phyloP scores from a whole-genome alignment of 208 protist species.

The Blechomonas ayalai region DNA sequence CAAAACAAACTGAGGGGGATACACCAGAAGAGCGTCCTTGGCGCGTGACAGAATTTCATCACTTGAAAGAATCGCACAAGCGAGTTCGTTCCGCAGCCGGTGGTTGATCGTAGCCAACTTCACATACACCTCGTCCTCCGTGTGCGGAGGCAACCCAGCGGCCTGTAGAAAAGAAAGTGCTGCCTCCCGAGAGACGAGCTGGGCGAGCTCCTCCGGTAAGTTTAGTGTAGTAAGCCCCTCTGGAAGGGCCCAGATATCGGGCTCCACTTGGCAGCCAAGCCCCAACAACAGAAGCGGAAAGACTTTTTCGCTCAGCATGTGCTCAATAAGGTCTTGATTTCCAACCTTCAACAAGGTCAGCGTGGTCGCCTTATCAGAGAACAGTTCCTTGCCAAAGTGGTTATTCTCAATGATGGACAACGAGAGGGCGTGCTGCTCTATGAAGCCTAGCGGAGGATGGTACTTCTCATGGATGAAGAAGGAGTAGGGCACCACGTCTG shows the following conservation, averaged over 20 bases:
- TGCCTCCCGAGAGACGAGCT: conserved; percentile 38
- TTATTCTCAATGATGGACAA: conserved; percentile 54
- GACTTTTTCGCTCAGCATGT: conserved; percentile 27
- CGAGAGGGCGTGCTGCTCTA: conserved; percentile 69
- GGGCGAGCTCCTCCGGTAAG: conserved; percentile 29
- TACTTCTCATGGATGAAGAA: conserved; percentile 66
- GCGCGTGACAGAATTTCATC: conserved; percentile 37
- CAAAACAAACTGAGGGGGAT: conserved; percentile 16
- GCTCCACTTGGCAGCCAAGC: conserved; percentile 3
- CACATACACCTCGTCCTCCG: conserved; percentile 18
- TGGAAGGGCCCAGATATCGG: conserved; percentile 1
- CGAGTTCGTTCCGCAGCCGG: conserved; percentile 58
- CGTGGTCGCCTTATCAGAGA: conserved; percentile 28
- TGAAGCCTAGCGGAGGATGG: conserved; percentile 57
- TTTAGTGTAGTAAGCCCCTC: conserved; percentile 27
- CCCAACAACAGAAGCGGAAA: conserved; percentile 32
- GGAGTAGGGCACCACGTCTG: conserved; percentile 56
- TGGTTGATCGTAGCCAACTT: conserved; percentile 31
- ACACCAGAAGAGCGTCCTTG: conserved; percentile 41
- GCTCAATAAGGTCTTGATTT: conserved; percentile 48
- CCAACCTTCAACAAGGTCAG: conserved; percentile 37
- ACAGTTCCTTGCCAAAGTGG: conserved; percentile 36
- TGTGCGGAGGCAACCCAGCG: conserved; percentile 7
- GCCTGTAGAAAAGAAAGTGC: conserved; percentile 33
- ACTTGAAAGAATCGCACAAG: conserved; percentile 40